A percentile compares a stretch with the other conserved stretches of the same genome.
phyloP scores from a whole-genome alignment of 768 basidiomycete genomes.

The Suillus variegatus region DNA sequence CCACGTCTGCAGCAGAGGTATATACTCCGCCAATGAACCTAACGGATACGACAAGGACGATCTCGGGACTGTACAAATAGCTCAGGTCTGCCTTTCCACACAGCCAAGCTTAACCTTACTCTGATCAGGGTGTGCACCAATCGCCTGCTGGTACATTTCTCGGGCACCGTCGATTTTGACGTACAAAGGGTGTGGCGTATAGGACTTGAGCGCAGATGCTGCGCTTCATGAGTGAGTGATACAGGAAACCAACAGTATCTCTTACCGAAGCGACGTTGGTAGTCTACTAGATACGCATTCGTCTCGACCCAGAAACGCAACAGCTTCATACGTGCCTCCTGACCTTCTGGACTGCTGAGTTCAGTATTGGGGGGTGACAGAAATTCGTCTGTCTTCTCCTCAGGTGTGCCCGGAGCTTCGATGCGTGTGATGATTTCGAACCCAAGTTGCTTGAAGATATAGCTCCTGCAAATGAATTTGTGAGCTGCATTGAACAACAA shows the following conservation, averaged over 20 bases:
- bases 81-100: slow-evolving; percentile 9
- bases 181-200: slow-evolving; percentile 41
- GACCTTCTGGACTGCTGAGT: slow-evolving; percentile 43
- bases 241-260: slow-evolving; percentile 11
- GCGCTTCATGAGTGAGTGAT: slow-evolving; percentile 12
- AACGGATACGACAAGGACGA: slow-evolving; percentile 43
- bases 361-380: slow-evolving; percentile 62
- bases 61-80: slow-evolving; percentile 48
- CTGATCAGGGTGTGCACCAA: slow-evolving; percentile 79
- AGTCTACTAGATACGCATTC: slow-evolving; percentile 65
- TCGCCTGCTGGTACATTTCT: slow-evolving; percentile 70
- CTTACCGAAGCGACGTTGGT: slow-evolving; percentile 48
- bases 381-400: slow-evolving; percentile 34
- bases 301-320: slow-evolving; percentile 83
- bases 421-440: slow-evolving; percentile 30
- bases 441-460: slow-evolving; percentile 43
- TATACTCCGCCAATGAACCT: slow-evolving; percentile 37
- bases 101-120: slow-evolving; percentile 43
- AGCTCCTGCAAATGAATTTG: slow-evolving; percentile 29
- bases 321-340: slow-evolving; percentile 56
- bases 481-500: slow-evolving; percentile 13
- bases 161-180: slow-evolving; percentile 59
- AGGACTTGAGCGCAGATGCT: slow-evolving; percentile 51
- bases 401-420: slow-evolving; percentile 20
- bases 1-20: slow-evolving; percentile 43